A percentile compares a stretch with the other conserved stretches of the same genome.
phyloP scores from a whole-genome alignment of 371 early-diverging fungal species.

The Blakeslea trispora region DNA sequence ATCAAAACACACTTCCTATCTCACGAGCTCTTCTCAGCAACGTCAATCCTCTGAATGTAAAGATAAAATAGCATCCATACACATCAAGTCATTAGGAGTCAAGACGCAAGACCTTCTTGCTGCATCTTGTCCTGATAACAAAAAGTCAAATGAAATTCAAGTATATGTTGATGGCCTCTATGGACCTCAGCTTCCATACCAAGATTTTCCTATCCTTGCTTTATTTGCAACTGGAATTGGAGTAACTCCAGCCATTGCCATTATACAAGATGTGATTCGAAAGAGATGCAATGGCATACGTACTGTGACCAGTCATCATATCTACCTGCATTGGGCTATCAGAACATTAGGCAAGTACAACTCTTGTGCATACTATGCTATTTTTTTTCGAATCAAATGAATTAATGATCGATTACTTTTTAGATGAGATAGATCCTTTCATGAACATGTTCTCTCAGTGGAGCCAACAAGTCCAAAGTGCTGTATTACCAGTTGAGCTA shows the following conservation, averaged over 20 bases:
- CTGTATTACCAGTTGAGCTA: slow-evolving; percentile 20
- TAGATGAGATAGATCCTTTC: slow-evolving; percentile 40
- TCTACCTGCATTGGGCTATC: slow-evolving; percentile 42
- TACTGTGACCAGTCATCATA: slow-evolving; percentile 33
- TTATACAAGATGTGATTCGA: slow-evolving; percentile 40
- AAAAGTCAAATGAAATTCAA: slow-evolving; percentile 13
- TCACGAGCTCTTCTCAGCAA: no score
- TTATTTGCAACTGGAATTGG: slow-evolving; percentile 46
- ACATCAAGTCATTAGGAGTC: slow-evolving; percentile 44
- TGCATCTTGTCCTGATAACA: slow-evolving; percentile 1
- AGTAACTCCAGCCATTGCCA: slow-evolving; percentile 42
- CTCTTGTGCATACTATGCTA: background rate
- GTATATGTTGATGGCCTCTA: slow-evolving; percentile 47
- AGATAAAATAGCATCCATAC: slow-evolving; percentile 30
- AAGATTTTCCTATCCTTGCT: slow-evolving; percentile 37
- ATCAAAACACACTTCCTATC: slow-evolving; percentile 1
- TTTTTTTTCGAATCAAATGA: background rate
- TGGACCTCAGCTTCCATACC: slow-evolving; percentile 40
- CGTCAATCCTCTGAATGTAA: background rate
- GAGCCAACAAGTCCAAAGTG: slow-evolving; percentile 13
- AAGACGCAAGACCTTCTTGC: slow-evolving; percentile 27
- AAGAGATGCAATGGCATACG: slow-evolving; percentile 33
- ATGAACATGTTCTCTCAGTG: slow-evolving; percentile 23
- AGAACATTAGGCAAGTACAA: slow-evolving; percentile 27
- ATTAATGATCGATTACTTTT: no score